These are phyloP conservation scores for Apiospora rasikravindrae DNA, from an alignment of 2,329 filamentous ascomycete genomes.

Conservation along the genomic window DNA sequence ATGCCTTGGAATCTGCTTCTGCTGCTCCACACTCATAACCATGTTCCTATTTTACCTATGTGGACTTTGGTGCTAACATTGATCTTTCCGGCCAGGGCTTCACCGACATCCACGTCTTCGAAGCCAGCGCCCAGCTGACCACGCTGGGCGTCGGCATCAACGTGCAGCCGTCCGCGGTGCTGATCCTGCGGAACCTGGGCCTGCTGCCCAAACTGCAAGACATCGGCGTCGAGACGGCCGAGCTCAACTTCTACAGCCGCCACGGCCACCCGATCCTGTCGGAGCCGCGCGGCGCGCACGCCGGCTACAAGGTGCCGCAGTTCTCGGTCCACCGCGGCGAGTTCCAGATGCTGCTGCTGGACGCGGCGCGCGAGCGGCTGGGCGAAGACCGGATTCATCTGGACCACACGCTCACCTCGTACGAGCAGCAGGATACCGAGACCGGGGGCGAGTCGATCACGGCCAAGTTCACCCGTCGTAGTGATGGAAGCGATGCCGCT, in stretches of 20 bases:
- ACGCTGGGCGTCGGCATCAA: slow-evolving; percentile 53
- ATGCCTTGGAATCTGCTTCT: not conserved
- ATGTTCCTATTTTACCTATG: not conserved
- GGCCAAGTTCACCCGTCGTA: slow-evolving; percentile 41
- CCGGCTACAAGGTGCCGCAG: slow-evolving; percentile 49
- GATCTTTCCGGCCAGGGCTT: slow-evolving; percentile 29
- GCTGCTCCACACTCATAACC: not conserved
- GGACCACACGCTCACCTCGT: slow-evolving; percentile 43
- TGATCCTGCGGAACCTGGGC: slow-evolving; percentile 50
- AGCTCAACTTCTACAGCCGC: slow-evolving; percentile 51
- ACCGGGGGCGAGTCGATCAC: slow-evolving; percentile 37
- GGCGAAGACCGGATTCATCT: slow-evolving; percentile 45
- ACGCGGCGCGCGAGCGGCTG: slow-evolving; percentile 46
- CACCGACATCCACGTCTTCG: slow-evolving; percentile 49
- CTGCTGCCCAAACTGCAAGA: slow-evolving; percentile 45
- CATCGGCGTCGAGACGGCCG: slow-evolving; percentile 47
- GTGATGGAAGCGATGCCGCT: slow-evolving; percentile 33
- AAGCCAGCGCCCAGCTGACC: slow-evolving; percentile 46
- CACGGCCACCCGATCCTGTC: slow-evolving; percentile 49
- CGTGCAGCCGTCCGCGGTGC: slow-evolving; percentile 50
- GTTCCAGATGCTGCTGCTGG: slow-evolving; percentile 49
- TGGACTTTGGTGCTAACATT: not conserved
- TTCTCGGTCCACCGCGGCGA: slow-evolving; percentile 52
- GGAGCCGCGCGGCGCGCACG: slow-evolving; percentile 46
- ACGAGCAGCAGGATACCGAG: slow-evolving; percentile 39